A percentile compares a stretch with the other conserved stretches of the same genome.
Conservation (phyloP, 2,329 filamentous ascomycete species). For the Aureobasidium sp. region DNA sequence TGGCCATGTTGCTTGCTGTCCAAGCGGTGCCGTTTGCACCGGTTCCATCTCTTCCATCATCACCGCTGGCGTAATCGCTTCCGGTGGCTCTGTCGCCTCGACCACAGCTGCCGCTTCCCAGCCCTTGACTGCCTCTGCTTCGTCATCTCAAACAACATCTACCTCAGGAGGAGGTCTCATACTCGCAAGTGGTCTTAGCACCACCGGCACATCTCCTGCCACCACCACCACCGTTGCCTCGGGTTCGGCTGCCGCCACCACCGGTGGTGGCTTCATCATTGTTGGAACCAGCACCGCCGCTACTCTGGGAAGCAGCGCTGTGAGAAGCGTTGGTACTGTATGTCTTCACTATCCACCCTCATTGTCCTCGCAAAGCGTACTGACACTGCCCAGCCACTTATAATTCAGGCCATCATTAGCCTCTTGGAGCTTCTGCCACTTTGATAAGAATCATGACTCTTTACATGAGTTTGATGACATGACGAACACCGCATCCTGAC, state of each 20-base stretch:
- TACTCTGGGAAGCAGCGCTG: slow-evolving; percentile 24
- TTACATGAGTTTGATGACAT: not conserved
- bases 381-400: slow-evolving; percentile 20
- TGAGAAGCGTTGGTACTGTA: slow-evolving; percentile 25
- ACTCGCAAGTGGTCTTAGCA: slow-evolving; percentile 18
- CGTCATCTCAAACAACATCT: slow-evolving; percentile 18
- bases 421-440: slow-evolving; percentile 23
- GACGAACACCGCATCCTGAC: not conserved
- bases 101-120: slow-evolving; percentile 18
- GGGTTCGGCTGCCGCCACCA: slow-evolving; percentile 16
- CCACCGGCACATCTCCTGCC: slow-evolving; percentile 16
- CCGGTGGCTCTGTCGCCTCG: slow-evolving; percentile 19
- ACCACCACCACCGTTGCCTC: slow-evolving; percentile 18
- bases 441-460: slow-evolving; percentile 3
- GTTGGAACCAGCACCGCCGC: slow-evolving; percentile 28
- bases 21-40: slow-evolving; percentile 50
- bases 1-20: slow-evolving; percentile 56
- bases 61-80: slow-evolving; percentile 28
- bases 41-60: slow-evolving; percentile 41
- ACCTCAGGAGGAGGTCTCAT: slow-evolving; percentile 23
- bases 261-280: slow-evolving; percentile 26
- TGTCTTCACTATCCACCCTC: slow-evolving; percentile 17
- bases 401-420: slow-evolving; percentile 22
- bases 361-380: not conserved
- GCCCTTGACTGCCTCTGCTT: slow-evolving; percentile 18